phyloP scores from a whole-genome alignment of 495 filamentous ascomycete genomes.

The Penicillium chermesinum region DNA sequence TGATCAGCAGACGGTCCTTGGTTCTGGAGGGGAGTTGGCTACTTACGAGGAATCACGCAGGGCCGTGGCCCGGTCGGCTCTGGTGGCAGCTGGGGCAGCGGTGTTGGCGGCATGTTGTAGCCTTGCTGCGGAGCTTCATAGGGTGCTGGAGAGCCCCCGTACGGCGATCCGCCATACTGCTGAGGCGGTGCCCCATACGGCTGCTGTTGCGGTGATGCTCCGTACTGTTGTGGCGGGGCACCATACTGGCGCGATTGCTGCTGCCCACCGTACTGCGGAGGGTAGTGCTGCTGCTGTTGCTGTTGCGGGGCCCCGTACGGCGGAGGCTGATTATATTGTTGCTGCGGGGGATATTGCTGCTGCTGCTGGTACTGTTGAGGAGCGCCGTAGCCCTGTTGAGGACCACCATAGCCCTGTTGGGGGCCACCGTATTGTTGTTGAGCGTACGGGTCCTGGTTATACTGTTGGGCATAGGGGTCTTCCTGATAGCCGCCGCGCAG shows the following conservation, averaged over 20 bases:
- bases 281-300: not conserved
- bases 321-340: too few relatives aligned
- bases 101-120: not conserved
- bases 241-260: not conserved
- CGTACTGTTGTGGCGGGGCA: not conserved
- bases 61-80: not conserved
- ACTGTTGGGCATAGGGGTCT: too few relatives aligned
- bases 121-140: too few relatives aligned
- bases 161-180: too few relatives aligned
- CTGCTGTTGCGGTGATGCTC: too few relatives aligned
- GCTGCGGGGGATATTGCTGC: not conserved
- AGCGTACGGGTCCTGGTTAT: too few relatives aligned
- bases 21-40: not conserved
- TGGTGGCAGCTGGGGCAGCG: not conserved
- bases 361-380: not conserved
- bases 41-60: constrained; percentile 11
- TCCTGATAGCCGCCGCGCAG: too few relatives aligned
- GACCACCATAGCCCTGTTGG: too few relatives aligned
- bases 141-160: too few relatives aligned
- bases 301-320: not conserved
- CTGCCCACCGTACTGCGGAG: not conserved
- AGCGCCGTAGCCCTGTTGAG: too few relatives aligned
- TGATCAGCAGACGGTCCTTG: not conserved
- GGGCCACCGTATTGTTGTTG: too few relatives aligned
- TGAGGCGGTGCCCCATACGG: too few relatives aligned